These are phyloP conservation scores for Apium graveolens DNA, from an alignment of 129 eudicot genomes.

Conservation along the genomic window DNA sequence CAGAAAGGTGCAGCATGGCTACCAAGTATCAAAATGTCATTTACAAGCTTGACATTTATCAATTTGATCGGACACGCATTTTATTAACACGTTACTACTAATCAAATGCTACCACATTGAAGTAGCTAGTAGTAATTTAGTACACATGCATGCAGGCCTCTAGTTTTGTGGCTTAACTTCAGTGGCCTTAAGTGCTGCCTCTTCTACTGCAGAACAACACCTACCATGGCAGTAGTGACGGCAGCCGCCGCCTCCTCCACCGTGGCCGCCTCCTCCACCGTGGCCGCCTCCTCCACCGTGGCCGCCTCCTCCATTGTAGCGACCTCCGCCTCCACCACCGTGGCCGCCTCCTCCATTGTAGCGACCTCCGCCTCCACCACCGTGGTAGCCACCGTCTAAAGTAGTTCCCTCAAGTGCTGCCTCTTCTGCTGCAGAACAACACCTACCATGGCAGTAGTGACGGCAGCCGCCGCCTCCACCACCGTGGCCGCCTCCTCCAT, in stretches of 20 bases:
- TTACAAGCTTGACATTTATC: not conserved
- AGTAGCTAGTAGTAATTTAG: not conserved
- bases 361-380: not conserved
- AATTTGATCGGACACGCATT: not conserved
- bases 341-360: not conserved
- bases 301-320: not conserved
- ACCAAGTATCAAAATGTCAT: not conserved
- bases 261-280: no score
- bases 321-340: not conserved
- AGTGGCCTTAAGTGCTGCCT: not conserved
- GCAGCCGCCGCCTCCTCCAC: not conserved
- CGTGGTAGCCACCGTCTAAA: not conserved
- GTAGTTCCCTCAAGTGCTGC: not conserved
- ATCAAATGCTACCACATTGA: not conserved
- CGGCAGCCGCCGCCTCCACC: not conserved
- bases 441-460: not conserved
- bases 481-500: not conserved
- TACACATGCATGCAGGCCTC: not conserved
- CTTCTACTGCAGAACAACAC: not conserved
- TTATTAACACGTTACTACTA: not conserved
- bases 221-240: not conserved
- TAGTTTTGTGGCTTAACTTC: conserved; percentile 2
- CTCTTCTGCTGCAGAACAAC: not conserved
- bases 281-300: no score
- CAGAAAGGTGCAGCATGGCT: not conserved